These are phyloP conservation scores for Fusarium avenaceum DNA, from an alignment of 2,329 filamentous ascomycete species.

Conservation along the genomic window DNA sequence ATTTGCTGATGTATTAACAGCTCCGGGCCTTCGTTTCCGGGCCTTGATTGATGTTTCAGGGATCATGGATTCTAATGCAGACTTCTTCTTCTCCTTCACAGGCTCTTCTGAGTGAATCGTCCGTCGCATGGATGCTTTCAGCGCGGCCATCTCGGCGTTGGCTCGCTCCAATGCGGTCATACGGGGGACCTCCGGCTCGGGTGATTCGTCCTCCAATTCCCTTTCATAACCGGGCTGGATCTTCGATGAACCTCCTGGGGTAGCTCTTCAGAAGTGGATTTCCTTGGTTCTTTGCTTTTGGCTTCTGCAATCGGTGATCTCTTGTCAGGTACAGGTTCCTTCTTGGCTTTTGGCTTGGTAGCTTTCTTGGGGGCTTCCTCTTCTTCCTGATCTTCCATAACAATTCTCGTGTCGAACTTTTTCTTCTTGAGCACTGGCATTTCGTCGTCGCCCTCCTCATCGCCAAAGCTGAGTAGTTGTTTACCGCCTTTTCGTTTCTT, in stretches of 20 bases:
- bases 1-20: conserved; percentile 62
- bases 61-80: conserved; percentile 79
- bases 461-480: conserved; percentile 82
- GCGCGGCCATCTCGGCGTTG: conserved; percentile 83
- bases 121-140: conserved; percentile 86
- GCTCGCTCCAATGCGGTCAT: conserved; percentile 74
- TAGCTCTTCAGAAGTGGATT: conserved; percentile 4
- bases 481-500: conserved; percentile 83
- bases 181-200: conserved; percentile 50
- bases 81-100: conserved; percentile 72
- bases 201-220: conserved; percentile 36
- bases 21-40: conserved; percentile 75
- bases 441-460: conserved; percentile 70
- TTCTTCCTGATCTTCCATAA: conserved; percentile 65
- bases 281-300: conserved; percentile 12
- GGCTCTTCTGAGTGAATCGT: conserved; percentile 64
- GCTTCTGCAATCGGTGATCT: conserved; percentile 27
- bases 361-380: conserved; percentile 50
- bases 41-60: conserved; percentile 78
- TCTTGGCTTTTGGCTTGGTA: conserved; percentile 50
- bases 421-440: conserved; percentile 77
- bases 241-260: conserved; percentile 26
- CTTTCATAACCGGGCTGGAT: conserved; percentile 29
- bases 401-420: conserved; percentile 83
- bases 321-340: conserved; percentile 46